Percentiles rank a stretch among this genome's conserved stretches.
Evolutionary conservation across 768 basidiomycete genomes (phyloP).

Genomic region (Chalciporus sphaerocephalus): DNA sequence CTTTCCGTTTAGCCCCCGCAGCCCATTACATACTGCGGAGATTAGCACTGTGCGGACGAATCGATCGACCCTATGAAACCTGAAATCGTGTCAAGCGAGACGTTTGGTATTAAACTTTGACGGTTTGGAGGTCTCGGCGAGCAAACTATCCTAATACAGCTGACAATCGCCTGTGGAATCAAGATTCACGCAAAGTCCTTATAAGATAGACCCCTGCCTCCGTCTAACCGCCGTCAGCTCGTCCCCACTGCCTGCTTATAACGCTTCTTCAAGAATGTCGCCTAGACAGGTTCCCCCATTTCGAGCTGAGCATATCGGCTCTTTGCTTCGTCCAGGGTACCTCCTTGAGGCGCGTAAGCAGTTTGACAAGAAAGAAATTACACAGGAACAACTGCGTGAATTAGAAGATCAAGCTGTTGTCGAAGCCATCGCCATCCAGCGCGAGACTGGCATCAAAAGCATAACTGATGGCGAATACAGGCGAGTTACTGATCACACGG

Average conservation of each 20-base stretch:
- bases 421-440: slow-evolving; percentile 36
- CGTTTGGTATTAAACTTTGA: too few species aligned
- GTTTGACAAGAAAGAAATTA: slow-evolving; percentile 34
- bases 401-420: slow-evolving; percentile 38
- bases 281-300: slow-evolving; percentile 37
- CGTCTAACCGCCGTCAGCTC: too few species aligned
- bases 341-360: slow-evolving; percentile 36
- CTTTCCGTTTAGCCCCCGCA: too few species aligned
- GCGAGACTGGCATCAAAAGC: slow-evolving; percentile 38
- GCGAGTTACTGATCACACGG: slow-evolving; percentile 26
- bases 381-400: slow-evolving; percentile 31
- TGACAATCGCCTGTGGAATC: not conserved
- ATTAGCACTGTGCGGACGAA: too few species aligned
- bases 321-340: slow-evolving; percentile 38
- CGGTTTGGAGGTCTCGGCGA: too few species aligned
- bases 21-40: too few species aligned
- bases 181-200: not conserved
- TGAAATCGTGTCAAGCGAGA: too few species aligned
- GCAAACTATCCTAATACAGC: too few species aligned
- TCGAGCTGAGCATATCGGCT: slow-evolving; percentile 44
- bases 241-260: not conserved
- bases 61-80: too few species aligned
- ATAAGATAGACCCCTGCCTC: not conserved
- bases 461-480: slow-evolving; percentile 42
- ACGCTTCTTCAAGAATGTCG: slow-evolving; percentile 8